Evolutionary conservation across 352 stramenopile species (phyloP).

Genomic region (Pythium chondricola): DNA sequence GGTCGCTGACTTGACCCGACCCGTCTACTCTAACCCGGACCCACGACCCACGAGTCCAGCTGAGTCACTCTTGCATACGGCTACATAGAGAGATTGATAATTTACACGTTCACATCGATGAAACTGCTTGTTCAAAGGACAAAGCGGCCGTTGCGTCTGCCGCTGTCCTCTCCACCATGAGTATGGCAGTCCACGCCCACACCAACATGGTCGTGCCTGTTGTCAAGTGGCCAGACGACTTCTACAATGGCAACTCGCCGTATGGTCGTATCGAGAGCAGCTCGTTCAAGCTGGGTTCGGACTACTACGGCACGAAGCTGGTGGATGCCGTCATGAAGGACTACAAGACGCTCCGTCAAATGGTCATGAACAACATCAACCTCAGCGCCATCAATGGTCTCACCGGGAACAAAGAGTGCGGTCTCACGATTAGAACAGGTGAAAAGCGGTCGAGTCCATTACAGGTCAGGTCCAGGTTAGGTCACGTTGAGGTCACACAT

Average conservation of each 20-base stretch:
- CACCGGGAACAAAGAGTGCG: not conserved
- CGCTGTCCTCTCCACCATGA: not conserved
- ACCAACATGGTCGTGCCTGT: constrained; percentile 9
- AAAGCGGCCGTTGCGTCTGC: not conserved
- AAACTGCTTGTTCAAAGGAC: no score
- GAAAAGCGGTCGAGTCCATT: no score
- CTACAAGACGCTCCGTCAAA: not conserved
- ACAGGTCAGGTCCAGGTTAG: no score
- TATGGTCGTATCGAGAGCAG: not conserved
- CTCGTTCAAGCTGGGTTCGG: not conserved
- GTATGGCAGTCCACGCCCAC: not conserved
- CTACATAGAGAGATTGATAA: no score
- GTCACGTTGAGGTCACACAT: no score
- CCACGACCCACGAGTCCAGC: no score
- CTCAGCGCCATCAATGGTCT: not conserved
- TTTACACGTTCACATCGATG: no score
- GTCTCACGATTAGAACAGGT: not conserved
- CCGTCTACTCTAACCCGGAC: no score
- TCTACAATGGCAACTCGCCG: constrained; percentile 10
- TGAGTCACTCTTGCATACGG: no score
- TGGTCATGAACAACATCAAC: not conserved
- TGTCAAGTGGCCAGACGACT: constrained; percentile 4
- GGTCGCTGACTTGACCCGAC: no score
- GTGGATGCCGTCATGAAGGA: not conserved
- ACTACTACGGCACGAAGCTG: not conserved